phyloP scores from a whole-genome alignment of 257 asterid species.

The Solanum pimpinellifolium region DNA sequence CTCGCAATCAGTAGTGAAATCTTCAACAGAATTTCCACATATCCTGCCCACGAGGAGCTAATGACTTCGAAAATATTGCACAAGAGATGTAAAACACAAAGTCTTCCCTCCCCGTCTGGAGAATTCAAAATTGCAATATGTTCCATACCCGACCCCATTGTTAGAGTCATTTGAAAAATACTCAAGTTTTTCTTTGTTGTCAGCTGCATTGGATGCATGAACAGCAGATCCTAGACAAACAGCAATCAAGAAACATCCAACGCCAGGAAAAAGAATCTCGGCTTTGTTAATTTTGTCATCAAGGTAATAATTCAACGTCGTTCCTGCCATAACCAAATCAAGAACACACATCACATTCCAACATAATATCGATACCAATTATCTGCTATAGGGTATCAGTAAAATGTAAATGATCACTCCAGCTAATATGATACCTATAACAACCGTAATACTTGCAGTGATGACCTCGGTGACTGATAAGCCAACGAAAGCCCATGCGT shows the following conservation, averaged over 20 bases:
- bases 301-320: slow-evolving; percentile 76
- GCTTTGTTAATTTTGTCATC: slow-evolving; percentile 86
- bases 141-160: slow-evolving; percentile 25
- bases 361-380: not conserved
- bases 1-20: not conserved
- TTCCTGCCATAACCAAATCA: slow-evolving; percentile 33
- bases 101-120: not conserved
- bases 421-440: slow-evolving; percentile 45
- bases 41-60: not conserved
- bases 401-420: not conserved
- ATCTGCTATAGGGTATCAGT: not conserved
- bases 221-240: slow-evolving; percentile 79
- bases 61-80: not conserved
- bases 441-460: slow-evolving; percentile 81
- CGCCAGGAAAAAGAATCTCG: slow-evolving; percentile 93
- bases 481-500: slow-evolving; percentile 96
- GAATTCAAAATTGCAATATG: not conserved
- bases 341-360: not conserved
- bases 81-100: not conserved
- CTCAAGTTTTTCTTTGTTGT: slow-evolving; percentile 61
- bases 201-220: slow-evolving; percentile 73
- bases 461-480: slow-evolving; percentile 88
- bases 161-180: slow-evolving; percentile 14
- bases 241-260: slow-evolving; percentile 84
- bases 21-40: not conserved